Base-by-base conservation (phyloP, 208 protist species). In the Porcisia hertigi region DNA sequence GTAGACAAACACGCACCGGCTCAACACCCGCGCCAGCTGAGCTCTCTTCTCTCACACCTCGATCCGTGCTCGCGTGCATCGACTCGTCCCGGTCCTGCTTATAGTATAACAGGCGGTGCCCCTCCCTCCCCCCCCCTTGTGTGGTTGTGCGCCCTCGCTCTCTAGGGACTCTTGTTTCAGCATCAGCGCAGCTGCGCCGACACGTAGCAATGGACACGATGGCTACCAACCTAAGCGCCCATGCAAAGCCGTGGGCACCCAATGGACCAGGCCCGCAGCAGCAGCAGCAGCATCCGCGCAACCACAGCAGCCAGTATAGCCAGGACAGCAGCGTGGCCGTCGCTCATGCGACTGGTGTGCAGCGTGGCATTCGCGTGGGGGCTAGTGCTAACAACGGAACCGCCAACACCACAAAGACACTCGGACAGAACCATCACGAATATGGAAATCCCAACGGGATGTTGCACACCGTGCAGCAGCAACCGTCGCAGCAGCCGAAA, bases 211-310 rank as follows among this genome's bases (percentile, higher is more conserved):
- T 77, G 76, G 62, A 80, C 36, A 81, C 60, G 52, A 41, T 70
- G 34, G 73, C 73, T 14, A 88, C 86, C 11, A 92, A 86, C 41
- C 80, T 90, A 41, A 89, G 77, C 73, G 82, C 83, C 1, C 66
- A 88, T 66, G 88, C 88, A 11, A 90, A 90, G 75, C 87, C 88
- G 34, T 95, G 90, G 90, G 80, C 82, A 69, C 88, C 90, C 0
- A 64, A 73, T 45, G 47, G 53, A 2, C 63, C 77, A n/a, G 55
- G 49, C 54, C 60, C 74, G n/a, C 69, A 66, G 52, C 60, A 81
- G 79, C 75, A 73, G 74, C 69, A 62, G 52, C 65, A 66, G 39
- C 80, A 86, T 62, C 43, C 79, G 49, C 59, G 65, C 69, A 81
- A 47, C 63, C n/a, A 81, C 76, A 79, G 58, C 36, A 62, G 39